Evolutionary conservation across 768 basidiomycete species (phyloP).

Genomic region (Leucogyrophana mollusca): DNA sequence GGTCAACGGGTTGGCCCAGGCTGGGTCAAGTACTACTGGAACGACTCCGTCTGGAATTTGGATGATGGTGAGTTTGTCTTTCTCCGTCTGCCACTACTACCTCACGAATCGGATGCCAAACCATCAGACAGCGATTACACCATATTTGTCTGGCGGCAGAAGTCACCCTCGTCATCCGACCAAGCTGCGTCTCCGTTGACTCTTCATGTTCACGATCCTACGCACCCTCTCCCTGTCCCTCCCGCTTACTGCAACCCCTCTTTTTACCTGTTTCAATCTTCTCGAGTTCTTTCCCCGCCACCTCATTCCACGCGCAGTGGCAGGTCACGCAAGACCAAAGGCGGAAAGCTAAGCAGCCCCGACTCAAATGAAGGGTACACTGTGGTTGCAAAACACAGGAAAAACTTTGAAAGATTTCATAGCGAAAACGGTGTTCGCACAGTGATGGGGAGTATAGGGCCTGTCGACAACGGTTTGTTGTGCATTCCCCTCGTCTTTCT

Average conservation of each 20-base stretch:
- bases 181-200: conserved; percentile 29
- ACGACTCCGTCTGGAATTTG: conserved; percentile 76
- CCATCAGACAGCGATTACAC: conserved; percentile 77
- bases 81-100: neutral
- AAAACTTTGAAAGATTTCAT: conserved; percentile 83
- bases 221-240: conserved; percentile 53
- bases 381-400: conserved; percentile 62
- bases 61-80: conserved; percentile 71
- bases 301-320: conserved; percentile 29
- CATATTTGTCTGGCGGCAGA: conserved; percentile 79
- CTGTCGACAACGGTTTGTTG: conserved; percentile 76
- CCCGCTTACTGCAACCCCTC: conserved; percentile 68
- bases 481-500: conserved; percentile 2
- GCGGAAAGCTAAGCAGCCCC: conserved; percentile 26
- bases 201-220: conserved; percentile 63
- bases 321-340: conserved; percentile 41
- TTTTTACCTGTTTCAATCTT: conserved; percentile 59
- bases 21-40: conserved; percentile 87
- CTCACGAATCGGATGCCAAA: neutral
- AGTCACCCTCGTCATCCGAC: conserved; percentile 30
- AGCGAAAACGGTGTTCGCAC: conserved; percentile 91
- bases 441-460: conserved; percentile 86
- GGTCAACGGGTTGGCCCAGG: conserved; percentile 67
- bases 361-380: conserved; percentile 25
- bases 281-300: conserved; percentile 26